These are phyloP conservation scores for Simplicillium sp. DNA, from an alignment of 2,329 filamentous ascomycete genomes.

Conservation along the genomic window DNA sequence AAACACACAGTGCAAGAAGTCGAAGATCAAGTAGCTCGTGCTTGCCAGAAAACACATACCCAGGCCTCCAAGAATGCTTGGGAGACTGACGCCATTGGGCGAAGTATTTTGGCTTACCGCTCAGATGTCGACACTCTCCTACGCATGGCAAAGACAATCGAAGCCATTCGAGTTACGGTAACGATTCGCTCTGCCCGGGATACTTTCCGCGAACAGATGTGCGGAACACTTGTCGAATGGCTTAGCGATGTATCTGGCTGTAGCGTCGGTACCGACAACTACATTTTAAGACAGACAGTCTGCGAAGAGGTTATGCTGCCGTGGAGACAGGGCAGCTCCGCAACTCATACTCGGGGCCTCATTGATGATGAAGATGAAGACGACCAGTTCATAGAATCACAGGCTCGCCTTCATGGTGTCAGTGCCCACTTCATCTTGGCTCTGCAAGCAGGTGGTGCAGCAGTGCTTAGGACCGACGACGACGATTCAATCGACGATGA, in stretches of 20 bases:
- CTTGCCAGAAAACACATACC: slow-evolving; percentile 62
- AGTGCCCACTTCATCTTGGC: slow-evolving; percentile 27
- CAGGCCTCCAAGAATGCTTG: slow-evolving; percentile 69
- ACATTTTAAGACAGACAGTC: slow-evolving; percentile 69
- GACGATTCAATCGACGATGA: slow-evolving; percentile 18
- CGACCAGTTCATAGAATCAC: slow-evolving; percentile 33
- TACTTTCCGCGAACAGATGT: slow-evolving; percentile 97
- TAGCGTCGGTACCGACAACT: slow-evolving; percentile 68
- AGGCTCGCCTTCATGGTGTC: slow-evolving; percentile 18
- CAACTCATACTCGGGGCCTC: slow-evolving; percentile 52
- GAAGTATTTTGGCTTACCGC: slow-evolving; percentile 73
- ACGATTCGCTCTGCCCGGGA: slow-evolving; percentile 90
- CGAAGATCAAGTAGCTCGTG: slow-evolving; percentile 77
- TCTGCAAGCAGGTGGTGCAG: slow-evolving; percentile 23
- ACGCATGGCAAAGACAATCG: slow-evolving; percentile 72
- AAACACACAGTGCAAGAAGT: slow-evolving; percentile 95
- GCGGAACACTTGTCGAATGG: slow-evolving; percentile 95
- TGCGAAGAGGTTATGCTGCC: slow-evolving; percentile 86
- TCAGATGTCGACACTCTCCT: slow-evolving; percentile 65
- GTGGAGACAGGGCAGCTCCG: slow-evolving; percentile 81
- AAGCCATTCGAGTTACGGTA: slow-evolving; percentile 92
- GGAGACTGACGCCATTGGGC: slow-evolving; percentile 81
- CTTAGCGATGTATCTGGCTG: slow-evolving; percentile 86
- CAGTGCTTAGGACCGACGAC: slow-evolving; percentile 11
- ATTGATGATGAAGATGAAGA: slow-evolving; percentile 38